Evolutionary conservation across 306 rosid species (phyloP).

Genomic region (Gynostemma pentaphyllum): DNA sequence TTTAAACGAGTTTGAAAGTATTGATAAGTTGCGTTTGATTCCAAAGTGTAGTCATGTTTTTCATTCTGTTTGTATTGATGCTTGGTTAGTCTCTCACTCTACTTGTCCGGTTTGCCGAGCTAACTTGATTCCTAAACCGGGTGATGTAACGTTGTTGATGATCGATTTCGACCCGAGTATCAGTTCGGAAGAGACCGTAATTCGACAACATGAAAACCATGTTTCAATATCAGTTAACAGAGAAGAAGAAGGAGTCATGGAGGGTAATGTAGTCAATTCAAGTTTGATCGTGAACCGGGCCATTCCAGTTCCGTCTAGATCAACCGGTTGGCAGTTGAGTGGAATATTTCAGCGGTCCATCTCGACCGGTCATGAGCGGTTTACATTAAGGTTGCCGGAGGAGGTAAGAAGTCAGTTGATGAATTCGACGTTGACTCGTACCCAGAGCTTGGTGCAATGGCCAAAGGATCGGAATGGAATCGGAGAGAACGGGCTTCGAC

Average conservation of each 20-base stretch:
- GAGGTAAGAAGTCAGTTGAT: conserved; percentile 50
- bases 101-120: conserved; percentile 95
- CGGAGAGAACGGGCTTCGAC: no score
- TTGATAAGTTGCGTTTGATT: conserved; percentile 81
- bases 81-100: conserved; percentile 58
- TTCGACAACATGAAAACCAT: background rate
- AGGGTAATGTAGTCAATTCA: background rate
- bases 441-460: conserved; percentile 29
- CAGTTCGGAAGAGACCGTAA: background rate
- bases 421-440: conserved; percentile 27
- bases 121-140: conserved; percentile 35
- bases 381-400: conserved; percentile 60
- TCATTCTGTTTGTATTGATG: conserved; percentile 65
- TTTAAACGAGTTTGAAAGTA: conserved; percentile 58
- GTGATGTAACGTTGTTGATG: conserved; percentile 17
- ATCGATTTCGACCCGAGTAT: background rate
- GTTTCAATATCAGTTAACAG: conserved; percentile 7
- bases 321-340: conserved; percentile 19
- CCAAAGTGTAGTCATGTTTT: conserved; percentile 85
- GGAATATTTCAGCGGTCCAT: conserved; percentile 35
- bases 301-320: conserved; percentile 27
- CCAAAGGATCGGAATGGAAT: conserved; percentile 38
- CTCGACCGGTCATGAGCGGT: conserved; percentile 68
- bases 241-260: conserved; percentile 15
- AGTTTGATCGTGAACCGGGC: conserved; percentile 7